A percentile compares a stretch with the other conserved stretches of the same genome.
phyloP scores from a whole-genome alignment of 176 grass and related monocot species.

The Tuctoria greenei region DNA sequence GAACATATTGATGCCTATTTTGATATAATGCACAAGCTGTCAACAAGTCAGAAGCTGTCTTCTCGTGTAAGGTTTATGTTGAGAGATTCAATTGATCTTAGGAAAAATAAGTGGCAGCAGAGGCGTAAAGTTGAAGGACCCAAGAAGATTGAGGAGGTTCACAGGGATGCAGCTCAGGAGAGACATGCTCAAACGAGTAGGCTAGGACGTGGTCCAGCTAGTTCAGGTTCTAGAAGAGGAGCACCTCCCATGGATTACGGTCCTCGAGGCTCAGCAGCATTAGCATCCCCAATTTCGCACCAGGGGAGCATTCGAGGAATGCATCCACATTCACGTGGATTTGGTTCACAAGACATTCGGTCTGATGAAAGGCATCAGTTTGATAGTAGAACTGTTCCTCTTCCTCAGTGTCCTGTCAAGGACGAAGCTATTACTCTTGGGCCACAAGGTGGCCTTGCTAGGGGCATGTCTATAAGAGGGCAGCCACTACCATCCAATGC shows the following conservation, averaged over 20 bases:
- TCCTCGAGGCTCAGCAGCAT: conserved; percentile 39
- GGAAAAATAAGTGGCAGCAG: conserved; percentile 80
- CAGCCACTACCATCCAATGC: conserved; percentile 58
- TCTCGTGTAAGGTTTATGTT: conserved; percentile 80
- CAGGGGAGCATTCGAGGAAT: conserved; percentile 63
- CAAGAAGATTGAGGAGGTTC: conserved; percentile 92
- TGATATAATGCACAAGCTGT: conserved; percentile 62
- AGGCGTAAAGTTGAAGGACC: conserved; percentile 87
- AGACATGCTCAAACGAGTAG: conserved; percentile 83
- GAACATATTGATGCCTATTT: conserved; percentile 86
- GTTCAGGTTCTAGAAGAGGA: conserved; percentile 58
- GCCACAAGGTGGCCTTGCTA: conserved; percentile 88
- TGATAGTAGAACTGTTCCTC: conserved; percentile 67
- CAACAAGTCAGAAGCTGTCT: conserved; percentile 52
- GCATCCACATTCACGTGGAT: conserved; percentile 47
- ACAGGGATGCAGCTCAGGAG: conserved; percentile 67
- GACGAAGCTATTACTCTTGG: conserved; percentile 73
- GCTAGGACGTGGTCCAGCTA: conserved; percentile 63
- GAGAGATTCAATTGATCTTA: conserved; percentile 85
- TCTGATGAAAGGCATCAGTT: conserved; percentile 64
- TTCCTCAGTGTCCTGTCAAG: conserved; percentile 63
- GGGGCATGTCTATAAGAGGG: conserved; percentile 79
- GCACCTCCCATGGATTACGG: conserved; percentile 56
- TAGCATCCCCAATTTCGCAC: conserved; percentile 63
- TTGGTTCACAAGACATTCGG: conserved; percentile 62